Evolutionary conservation across 495 filamentous ascomycete genomes (phyloP).

Genomic region (Penicillium antarcticum): DNA sequence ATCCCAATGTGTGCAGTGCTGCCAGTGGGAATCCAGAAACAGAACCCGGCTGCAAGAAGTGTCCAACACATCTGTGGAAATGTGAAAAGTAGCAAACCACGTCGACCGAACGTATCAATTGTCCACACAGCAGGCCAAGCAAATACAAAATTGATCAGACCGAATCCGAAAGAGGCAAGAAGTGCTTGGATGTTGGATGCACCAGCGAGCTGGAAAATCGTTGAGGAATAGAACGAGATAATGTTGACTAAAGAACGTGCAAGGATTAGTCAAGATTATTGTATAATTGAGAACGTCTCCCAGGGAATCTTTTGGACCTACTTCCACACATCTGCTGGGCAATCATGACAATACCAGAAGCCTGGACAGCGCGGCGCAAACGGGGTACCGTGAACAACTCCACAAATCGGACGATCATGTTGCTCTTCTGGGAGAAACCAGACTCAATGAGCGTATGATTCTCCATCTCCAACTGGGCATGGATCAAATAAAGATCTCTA

Average conservation of each 20-base stretch:
- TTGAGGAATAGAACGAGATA: constrained; percentile 81
- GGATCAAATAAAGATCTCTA: constrained; percentile 72
- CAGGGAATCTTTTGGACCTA: constrained; percentile 11
- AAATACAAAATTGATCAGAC: constrained; percentile 79
- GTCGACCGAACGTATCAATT: constrained; percentile 81
- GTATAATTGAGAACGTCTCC: not conserved
- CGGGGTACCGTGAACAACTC: constrained; percentile 58
- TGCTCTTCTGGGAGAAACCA: constrained; percentile 24
- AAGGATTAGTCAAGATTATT: not conserved
- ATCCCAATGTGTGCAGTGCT: constrained; percentile 54
- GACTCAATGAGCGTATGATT: constrained; percentile 28
- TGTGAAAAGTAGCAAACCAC: constrained; percentile 74
- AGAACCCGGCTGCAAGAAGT: constrained; percentile 67
- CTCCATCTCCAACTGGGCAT: constrained; percentile 50
- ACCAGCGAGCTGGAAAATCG: constrained; percentile 66
- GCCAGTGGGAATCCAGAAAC: constrained; percentile 57
- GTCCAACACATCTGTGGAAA: constrained; percentile 85
- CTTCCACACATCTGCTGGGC: constrained; percentile 85
- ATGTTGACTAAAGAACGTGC: constrained; percentile 49
- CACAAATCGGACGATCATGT: constrained; percentile 43
- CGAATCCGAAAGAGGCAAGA: constrained; percentile 74
- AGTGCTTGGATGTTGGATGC: constrained; percentile 56
- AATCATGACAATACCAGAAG: constrained; percentile 62
- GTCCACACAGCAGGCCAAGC: constrained; percentile 79
- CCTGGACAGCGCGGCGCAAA: constrained; percentile 53